A percentile compares a stretch with the other conserved stretches of the same genome.
These are phyloP conservation scores for Butyriboletus loyo DNA, from an alignment of 768 basidiomycete genomes.

Conservation along the genomic window DNA sequence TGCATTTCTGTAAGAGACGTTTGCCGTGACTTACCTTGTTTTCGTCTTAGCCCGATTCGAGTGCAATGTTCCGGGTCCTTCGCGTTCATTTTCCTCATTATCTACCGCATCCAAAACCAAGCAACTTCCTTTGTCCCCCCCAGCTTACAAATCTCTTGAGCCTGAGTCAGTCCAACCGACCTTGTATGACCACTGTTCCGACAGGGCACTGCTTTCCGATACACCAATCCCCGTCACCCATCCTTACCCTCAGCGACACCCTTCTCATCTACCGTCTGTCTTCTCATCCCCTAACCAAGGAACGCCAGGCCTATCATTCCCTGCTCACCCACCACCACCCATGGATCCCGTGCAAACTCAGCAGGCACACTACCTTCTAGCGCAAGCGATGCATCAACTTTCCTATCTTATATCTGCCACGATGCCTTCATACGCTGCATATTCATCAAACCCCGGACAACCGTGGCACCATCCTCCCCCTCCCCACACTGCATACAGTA, in stretches of 20 bases:
- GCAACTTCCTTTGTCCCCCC: background rate
- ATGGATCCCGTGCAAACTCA: conserved; percentile 31
- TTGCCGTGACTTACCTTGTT: conserved; percentile 5
- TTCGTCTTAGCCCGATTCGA: conserved; percentile 10
- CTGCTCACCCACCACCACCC: conserved; percentile 27
- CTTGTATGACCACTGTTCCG: background rate
- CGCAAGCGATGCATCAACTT: conserved; percentile 41
- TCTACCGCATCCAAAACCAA: conserved; percentile 9
- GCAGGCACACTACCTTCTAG: conserved; percentile 37
- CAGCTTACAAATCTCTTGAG: conserved; percentile 8
- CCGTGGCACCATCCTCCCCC: conserved; percentile 18
- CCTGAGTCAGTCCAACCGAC: conserved; percentile 3
- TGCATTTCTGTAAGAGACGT: background rate
- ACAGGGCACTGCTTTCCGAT: conserved; percentile 9
- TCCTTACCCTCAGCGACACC: conserved; percentile 15
- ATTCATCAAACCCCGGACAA: conserved; percentile 18
- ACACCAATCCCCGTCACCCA: conserved; percentile 21
- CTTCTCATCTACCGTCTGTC: conserved; percentile 14
- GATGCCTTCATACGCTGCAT: conserved; percentile 25
- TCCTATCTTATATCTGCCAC: conserved; percentile 37
- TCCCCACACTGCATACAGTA: conserved; percentile 6
- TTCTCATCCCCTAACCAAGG: conserved; percentile 18
- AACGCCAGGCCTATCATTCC: conserved; percentile 18
- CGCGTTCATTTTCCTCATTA: conserved; percentile 6
- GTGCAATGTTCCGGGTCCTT: conserved; percentile 4